Base-by-base conservation (phyloP, 2,329 filamentous ascomycete species). In the Endocalyx cinctus region DNA sequence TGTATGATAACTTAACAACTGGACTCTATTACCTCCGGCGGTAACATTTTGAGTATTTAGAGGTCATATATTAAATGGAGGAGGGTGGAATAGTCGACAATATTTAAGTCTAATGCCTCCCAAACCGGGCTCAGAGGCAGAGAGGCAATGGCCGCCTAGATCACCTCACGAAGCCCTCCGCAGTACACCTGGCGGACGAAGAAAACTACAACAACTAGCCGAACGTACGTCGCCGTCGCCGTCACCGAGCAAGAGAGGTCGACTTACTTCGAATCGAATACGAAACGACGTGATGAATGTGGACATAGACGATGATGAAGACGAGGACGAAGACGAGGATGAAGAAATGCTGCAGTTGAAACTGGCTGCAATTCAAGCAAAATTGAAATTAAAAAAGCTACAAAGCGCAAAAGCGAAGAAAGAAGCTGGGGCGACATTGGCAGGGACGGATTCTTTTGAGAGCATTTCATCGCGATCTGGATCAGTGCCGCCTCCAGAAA, bases 271-370 rank as follows among this genome's bases (percentile, higher is more conserved):
- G 14, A 42, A 43, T 14, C 37, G 33, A 11, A 26, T 23, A 27
- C 27, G 34, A 15, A 43, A 45, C 11, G 43, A 40, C 16, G 40
- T 32, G 11, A 34, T 39, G 6, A 39, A 43, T 13, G 46, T n/a
- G n/a, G n/a, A n/a, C n/a, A n/a, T n/a, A n/a, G n/a, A 50, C 27
- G 55, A 46, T 25, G 59, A 56, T 26, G 46, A 58, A 29, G 63
- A 63, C 42, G 57, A 31, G 63, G 64, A 69, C 4, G 65, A 64
- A 5, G 72, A 79, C 8, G 78, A 82, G 0, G 82, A 86, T 5
- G 84, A 94, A 6, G 89, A 97, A 66, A 94, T 80, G 2, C 64
- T 97, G 20, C 79, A 94, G 53, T 66, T 98, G 42, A 82, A 94
- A 56, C 67, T 97, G 5, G 81, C 89, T 44, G 87, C 86, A 35